Percentiles rank a stretch among this genome's conserved stretches.
These are phyloP conservation scores for Barnettozyma sucrosica DNA, from an alignment of 805 yeast species.

Conservation along the genomic window DNA sequence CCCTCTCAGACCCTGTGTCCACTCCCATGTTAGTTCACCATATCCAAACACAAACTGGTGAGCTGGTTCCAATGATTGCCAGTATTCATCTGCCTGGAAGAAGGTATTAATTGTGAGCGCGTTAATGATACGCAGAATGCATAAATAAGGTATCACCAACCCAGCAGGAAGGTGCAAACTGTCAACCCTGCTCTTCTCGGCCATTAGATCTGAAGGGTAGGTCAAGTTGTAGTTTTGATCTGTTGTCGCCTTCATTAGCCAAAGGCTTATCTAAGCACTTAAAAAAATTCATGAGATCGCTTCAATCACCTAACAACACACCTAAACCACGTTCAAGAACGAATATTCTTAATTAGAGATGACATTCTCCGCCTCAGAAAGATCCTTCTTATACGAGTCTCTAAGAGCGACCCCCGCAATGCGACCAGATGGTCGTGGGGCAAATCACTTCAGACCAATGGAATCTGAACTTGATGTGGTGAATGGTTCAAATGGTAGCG, in stretches of 20 bases:
- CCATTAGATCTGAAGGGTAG: background rate
- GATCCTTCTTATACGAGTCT: slow-evolving; percentile 72
- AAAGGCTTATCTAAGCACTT: background rate
- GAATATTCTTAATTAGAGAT: slow-evolving; percentile 26
- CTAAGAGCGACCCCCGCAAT: slow-evolving; percentile 51
- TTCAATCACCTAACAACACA: background rate
- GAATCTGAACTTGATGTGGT: slow-evolving; percentile 77
- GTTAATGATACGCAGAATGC: slow-evolving; percentile 51
- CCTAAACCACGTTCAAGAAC: background rate
- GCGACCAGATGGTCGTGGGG: slow-evolving; percentile 81
- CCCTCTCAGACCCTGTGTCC: slow-evolving; percentile 72
- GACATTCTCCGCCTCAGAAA: slow-evolving; percentile 72
- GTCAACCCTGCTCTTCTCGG: background rate
- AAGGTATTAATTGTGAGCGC: slow-evolving; percentile 62
- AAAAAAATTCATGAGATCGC: background rate
- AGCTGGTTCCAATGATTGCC: slow-evolving; percentile 92
- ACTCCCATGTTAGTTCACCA: slow-evolving; percentile 93
- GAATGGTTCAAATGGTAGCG: slow-evolving; percentile 88
- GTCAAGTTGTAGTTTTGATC: background rate
- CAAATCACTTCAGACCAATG: slow-evolving; percentile 75
- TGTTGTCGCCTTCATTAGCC: background rate
- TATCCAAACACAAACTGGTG: slow-evolving; percentile 67
- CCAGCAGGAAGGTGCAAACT: slow-evolving; percentile 17
- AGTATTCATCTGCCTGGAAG: slow-evolving; percentile 95
- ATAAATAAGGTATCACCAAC: slow-evolving; percentile 25